Base-by-base conservation (phyloP, 306 rosid species). In the Malus sieversii region DNA sequence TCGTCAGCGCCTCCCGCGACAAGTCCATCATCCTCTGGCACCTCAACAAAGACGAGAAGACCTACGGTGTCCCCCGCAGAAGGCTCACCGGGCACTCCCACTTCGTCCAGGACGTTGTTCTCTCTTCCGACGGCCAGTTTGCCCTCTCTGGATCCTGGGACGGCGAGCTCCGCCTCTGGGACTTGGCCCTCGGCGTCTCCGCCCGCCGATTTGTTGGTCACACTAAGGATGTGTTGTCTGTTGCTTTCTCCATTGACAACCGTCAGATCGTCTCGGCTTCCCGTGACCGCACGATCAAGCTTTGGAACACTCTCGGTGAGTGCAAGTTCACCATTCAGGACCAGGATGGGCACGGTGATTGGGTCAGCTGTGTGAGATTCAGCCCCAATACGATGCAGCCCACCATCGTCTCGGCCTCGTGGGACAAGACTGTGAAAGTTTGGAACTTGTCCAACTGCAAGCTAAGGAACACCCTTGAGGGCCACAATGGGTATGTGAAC, bases 121-220 rank as follows among this genome's bases (percentile, higher is more conserved):
- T 96, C 32, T 96, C 99, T 0, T 96, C 99, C 53, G 99, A 96
- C 62, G 96, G 97, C 22, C 99, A 96, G 87, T 96, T 96, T 71
- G 99, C 99, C 0, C 98, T 96, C 4, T 96, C 99, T 20, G 99
- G 99, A 4, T 90, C 99, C 20, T 96, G 98, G 99, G 99, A 96
- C 81, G 97, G 97, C n/a, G 99, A 96, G 84, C 99, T 96, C 82
- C 90, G 99, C 27, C 94, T 96, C 5, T 96, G 99, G 99, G 99
- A 96, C 45, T 83, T 96, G 12, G 84, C 91, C 23, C 78, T 88
- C 8, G 99, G 99, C 0, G 81, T 82, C 42, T 86, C 99, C 22
- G 91, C 99, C 0, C 93, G 99, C 35, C 82, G 99, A 23, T 96
- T 96, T 18, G 98, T 92, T 0, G 99, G 99, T 0, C 99, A 96